Conservation (phyloP, 805 yeast species). For the Suhomyces pyralidae region DNA sequence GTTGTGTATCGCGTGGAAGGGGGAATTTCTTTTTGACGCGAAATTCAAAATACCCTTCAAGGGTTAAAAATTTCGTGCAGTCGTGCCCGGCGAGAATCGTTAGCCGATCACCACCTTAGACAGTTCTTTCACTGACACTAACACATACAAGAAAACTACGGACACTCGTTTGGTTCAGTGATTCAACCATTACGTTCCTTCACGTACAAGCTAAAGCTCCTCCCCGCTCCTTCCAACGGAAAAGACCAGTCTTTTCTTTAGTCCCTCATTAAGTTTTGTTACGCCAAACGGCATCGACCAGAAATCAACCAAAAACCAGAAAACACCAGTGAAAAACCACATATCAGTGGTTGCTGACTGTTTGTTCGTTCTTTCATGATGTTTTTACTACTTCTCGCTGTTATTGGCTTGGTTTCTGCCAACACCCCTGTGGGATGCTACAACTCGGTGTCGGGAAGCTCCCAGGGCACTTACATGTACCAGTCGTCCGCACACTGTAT, state of each 20-base stretch:
- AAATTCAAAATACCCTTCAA: background rate
- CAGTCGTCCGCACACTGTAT: constrained; percentile 33
- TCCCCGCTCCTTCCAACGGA: no score
- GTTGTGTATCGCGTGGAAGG: no score
- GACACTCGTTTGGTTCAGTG: background rate
- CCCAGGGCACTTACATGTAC: constrained; percentile 21
- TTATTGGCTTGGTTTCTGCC: background rate
- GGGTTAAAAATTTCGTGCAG: constrained; percentile 2
- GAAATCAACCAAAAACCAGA: background rate
- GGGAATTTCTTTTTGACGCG: constrained; percentile 4
- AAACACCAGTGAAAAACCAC: no score
- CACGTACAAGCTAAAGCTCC: no score
- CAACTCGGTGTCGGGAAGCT: constrained; percentile 25
- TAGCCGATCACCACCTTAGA: background rate
- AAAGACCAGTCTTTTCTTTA: no score
- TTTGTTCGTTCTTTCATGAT: no score
- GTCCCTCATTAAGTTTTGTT: no score
- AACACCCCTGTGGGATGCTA: constrained; percentile 25
- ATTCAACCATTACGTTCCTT: no score
- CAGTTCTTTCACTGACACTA: background rate
- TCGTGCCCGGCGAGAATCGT: background rate
- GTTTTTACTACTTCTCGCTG: background rate
- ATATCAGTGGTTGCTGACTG: no score
- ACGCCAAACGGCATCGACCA: no score
- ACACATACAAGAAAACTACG: no score